A percentile compares a stretch with the other conserved stretches of the same genome.
These are phyloP conservation scores for Delitschia confertaspora DNA, from an alignment of 495 filamentous ascomycete species.

Conservation along the genomic window DNA sequence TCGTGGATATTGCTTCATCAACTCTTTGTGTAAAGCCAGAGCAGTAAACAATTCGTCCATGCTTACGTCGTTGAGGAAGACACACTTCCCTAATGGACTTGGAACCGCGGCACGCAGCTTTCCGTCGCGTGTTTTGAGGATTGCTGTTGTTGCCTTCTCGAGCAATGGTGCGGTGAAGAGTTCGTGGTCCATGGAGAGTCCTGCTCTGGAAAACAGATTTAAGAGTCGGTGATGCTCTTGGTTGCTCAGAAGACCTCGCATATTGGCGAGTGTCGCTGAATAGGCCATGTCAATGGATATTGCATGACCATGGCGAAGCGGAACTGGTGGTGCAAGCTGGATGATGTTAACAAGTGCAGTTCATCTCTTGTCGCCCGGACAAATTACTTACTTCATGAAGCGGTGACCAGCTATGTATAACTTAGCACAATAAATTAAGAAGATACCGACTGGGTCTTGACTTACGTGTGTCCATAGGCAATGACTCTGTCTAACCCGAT, in stretches of 20 bases:
- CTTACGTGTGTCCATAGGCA: conserved; percentile 58
- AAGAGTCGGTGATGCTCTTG: conserved; percentile 48
- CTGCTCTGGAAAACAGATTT: conserved; percentile 51
- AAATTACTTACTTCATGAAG: conserved; percentile 41
- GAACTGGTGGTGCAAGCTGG: conserved; percentile 46
- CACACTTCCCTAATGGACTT: conserved; percentile 46
- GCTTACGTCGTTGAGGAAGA: conserved; percentile 50
- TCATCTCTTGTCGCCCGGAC: neutral
- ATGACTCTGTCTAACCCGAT: conserved; percentile 55
- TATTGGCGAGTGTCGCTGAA: conserved; percentile 51
- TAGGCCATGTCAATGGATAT: conserved; percentile 63
- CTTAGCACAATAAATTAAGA: conserved; percentile 1
- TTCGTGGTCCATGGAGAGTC: conserved; percentile 53
- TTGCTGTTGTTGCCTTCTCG: conserved; percentile 51
- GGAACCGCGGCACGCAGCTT: conserved; percentile 52
- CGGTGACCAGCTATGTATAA: conserved; percentile 48
- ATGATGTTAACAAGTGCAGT: neutral
- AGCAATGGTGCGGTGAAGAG: conserved; percentile 51
- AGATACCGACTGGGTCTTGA: conserved; percentile 5
- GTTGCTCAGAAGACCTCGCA: conserved; percentile 43
- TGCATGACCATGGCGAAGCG: conserved; percentile 56
- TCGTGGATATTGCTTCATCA: conserved; percentile 46
- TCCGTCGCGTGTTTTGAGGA: conserved; percentile 55
- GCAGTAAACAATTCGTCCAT: conserved; percentile 44
- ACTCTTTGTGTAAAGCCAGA: conserved; percentile 45